Evolutionary conservation across 306 rosid genomes (phyloP).

Genomic region (Inga oerstediana): DNA sequence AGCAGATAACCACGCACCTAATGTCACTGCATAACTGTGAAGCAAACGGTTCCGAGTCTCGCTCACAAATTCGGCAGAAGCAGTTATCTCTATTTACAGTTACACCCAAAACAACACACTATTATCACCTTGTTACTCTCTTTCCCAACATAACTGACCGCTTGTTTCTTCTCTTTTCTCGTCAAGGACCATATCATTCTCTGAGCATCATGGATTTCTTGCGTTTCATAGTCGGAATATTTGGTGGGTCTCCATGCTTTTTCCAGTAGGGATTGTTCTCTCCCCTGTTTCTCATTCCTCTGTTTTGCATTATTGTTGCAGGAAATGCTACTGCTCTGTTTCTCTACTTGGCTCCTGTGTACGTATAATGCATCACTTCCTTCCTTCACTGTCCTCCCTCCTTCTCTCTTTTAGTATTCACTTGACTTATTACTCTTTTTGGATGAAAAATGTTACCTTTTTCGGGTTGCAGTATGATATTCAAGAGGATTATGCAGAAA

Average conservation of each 20-base stretch:
- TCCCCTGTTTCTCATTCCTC: not conserved
- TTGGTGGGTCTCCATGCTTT: not conserved
- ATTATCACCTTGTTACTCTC: not conserved
- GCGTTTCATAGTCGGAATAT: constrained; percentile 46
- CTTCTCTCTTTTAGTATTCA: not conserved
- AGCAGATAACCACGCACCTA: not conserved
- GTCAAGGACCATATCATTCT: not conserved
- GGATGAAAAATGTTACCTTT: not conserved
- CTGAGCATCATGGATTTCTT: constrained; percentile 36
- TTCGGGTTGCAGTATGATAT: constrained; percentile 45
- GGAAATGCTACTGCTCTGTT: constrained; percentile 66
- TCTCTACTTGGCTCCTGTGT: constrained; percentile 60
- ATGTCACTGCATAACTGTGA: not conserved
- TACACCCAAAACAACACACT: not conserved
- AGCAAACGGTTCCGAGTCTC: not conserved
- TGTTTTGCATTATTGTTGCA: constrained; percentile 12
- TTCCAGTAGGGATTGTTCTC: constrained; percentile 27
- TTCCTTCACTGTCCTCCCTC: not conserved
- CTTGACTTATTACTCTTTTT: not conserved
- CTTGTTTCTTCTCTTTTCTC: not conserved
- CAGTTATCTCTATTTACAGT: not conserved
- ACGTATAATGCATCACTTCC: constrained; percentile 27
- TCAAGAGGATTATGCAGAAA: constrained; percentile 50
- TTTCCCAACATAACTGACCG: not conserved
- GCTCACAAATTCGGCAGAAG: not conserved